A percentile compares a stretch with the other conserved stretches of the same genome.
Evolutionary conservation across 176 grass and related monocot genomes (phyloP).

Genomic region (Paspalum notatum): DNA sequence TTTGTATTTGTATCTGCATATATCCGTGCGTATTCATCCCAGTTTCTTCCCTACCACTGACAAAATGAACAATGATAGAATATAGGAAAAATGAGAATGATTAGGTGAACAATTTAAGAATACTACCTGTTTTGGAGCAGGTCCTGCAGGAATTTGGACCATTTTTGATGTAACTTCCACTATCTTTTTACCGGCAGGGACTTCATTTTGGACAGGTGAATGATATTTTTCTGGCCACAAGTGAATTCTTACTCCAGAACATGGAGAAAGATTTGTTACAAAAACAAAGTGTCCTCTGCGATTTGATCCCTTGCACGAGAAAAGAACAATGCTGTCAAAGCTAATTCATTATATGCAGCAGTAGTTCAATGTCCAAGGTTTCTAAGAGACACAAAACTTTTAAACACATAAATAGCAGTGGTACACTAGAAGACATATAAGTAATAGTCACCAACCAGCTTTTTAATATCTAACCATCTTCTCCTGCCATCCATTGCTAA

Average conservation of each 20-base stretch:
- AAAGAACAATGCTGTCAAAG: conserved; percentile 34
- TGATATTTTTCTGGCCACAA: conserved; percentile 82
- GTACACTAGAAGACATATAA: conserved; percentile 14
- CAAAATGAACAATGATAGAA: conserved; percentile 11
- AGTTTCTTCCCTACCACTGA: no score
- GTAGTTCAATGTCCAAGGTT: background rate
- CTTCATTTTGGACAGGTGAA: conserved; percentile 39
- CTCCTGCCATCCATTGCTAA: conserved; percentile 97
- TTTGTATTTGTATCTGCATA: no score
- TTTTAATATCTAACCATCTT: conserved; percentile 95
- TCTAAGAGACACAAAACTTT: background rate
- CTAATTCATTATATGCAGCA: conserved; percentile 19
- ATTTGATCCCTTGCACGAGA: conserved; percentile 64
- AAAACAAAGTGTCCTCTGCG: conserved; percentile 83
- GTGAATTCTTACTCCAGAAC: conserved; percentile 96
- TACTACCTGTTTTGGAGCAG: conserved; percentile 83
- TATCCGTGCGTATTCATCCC: no score
- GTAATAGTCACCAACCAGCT: conserved; percentile 73
- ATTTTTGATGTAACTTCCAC: conserved; percentile 90
- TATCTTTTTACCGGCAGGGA: conserved; percentile 72
- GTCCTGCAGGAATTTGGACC: conserved; percentile 88
- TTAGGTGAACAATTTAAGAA: conserved; percentile 32
- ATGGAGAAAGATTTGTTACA: conserved; percentile 96
- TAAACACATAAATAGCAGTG: background rate
- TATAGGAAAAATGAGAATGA: conserved; percentile 27